Evolutionary conservation across 176 grass and related monocot genomes (phyloP).

Genomic region (Oryza punctata): DNA sequence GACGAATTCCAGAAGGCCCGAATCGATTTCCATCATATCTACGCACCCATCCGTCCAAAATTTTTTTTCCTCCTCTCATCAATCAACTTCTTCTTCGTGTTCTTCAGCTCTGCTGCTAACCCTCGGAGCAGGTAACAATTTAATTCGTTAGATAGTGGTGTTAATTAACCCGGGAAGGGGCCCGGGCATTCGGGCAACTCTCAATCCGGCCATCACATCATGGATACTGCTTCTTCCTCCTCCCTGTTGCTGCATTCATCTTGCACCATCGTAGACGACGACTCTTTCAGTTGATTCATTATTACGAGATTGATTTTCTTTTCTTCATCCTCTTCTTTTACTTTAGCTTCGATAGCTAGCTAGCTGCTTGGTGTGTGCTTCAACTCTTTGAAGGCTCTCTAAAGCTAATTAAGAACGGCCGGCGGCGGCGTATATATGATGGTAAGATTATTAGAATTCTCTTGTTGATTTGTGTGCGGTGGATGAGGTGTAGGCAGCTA

Average conservation of each 20-base stretch:
- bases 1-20: not conserved
- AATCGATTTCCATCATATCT: not conserved
- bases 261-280: not conserved
- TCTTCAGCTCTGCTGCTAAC: not conserved
- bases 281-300: not conserved
- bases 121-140: constrained; percentile 42
- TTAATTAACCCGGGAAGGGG: not conserved
- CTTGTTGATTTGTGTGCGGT: too few species aligned
- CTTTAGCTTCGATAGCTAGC: not conserved
- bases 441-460: constrained; percentile 23
- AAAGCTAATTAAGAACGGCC: constrained; percentile 19
- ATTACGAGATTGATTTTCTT: not conserved
- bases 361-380: not conserved
- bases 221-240: not conserved
- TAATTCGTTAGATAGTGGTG: constrained; percentile 21
- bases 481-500: too few species aligned
- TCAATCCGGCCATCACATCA: constrained; percentile 17
- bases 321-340: not conserved
- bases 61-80: constrained; percentile 24
- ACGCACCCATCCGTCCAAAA: not conserved
- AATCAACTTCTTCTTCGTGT: constrained; percentile 22
- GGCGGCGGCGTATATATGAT: constrained; percentile 9
- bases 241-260: constrained; percentile 40
- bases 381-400: not conserved
- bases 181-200: not conserved